Evolutionary conservation across 2,329 filamentous ascomycete genomes (phyloP).

Genomic region (Pestalotiopsis fici): DNA sequence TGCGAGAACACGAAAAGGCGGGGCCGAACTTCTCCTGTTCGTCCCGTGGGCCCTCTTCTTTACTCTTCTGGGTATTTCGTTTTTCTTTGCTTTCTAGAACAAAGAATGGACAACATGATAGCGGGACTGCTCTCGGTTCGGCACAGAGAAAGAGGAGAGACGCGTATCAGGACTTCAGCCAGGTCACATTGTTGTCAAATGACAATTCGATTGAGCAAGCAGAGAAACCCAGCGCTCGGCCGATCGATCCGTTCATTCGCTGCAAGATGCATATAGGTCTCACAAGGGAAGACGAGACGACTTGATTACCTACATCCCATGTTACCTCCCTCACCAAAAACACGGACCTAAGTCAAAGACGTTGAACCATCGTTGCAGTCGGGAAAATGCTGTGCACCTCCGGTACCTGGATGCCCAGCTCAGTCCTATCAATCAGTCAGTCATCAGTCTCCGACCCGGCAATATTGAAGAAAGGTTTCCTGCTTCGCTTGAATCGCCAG

Average conservation of each 20-base stretch:
- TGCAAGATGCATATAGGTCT: background rate
- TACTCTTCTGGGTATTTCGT: background rate
- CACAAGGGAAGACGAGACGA: background rate
- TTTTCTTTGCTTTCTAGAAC: conserved; percentile 4
- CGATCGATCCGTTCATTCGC: background rate
- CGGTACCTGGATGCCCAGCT: background rate
- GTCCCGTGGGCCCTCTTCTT: background rate
- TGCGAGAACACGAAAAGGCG: background rate
- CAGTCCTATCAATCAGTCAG: background rate
- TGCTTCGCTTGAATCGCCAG: background rate
- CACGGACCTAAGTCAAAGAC: background rate
- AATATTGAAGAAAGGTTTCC: background rate
- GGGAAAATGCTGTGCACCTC: background rate
- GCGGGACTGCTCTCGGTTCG: background rate
- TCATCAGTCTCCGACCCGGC: background rate
- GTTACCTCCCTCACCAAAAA: background rate
- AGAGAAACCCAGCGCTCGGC: background rate
- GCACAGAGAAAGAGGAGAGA: background rate
- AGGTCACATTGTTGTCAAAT: background rate
- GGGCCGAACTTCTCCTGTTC: background rate
- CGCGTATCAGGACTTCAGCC: background rate
- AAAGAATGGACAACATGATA: background rate
- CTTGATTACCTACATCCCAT: too few relatives aligned
- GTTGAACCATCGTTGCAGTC: background rate
- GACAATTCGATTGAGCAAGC: background rate